A percentile compares a stretch with the other conserved stretches of the same genome.
Conservation (phyloP, 78 protist genomes). For the Dictyostelium firmibasis region DNA sequence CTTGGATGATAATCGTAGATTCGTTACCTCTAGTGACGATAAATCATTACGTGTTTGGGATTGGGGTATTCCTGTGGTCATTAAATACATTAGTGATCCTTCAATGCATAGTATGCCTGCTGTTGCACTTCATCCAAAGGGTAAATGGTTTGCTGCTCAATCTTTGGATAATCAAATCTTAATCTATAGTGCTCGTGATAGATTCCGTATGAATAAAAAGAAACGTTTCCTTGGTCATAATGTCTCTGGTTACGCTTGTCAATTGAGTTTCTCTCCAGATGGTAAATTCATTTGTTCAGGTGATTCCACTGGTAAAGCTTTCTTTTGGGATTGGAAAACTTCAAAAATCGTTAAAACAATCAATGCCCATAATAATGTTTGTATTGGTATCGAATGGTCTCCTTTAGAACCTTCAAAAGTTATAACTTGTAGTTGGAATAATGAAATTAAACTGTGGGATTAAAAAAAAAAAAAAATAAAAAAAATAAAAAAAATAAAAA, state of each 20-base stretch:
- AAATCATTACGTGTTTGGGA: constrained; percentile 98
- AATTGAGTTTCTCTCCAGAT: constrained; percentile 94
- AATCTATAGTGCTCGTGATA: constrained; percentile 81
- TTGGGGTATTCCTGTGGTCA: constrained; percentile 94
- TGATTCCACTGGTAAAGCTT: constrained; percentile 93
- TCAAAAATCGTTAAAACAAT: constrained; percentile 82
- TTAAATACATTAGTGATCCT: constrained; percentile 91
- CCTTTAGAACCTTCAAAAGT: constrained; percentile 92
- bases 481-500: neutral
- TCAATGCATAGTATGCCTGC: constrained; percentile 90
- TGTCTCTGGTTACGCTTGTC: constrained; percentile 96
- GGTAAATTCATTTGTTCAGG: constrained; percentile 92
- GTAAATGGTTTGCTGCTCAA: constrained; percentile 90
- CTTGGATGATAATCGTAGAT: constrained; percentile 86
- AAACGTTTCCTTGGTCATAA: constrained; percentile 94
- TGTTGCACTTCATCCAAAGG: constrained; percentile 91
- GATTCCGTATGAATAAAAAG: constrained; percentile 86
- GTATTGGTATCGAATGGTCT: constrained; percentile 92
- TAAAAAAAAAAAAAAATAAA: neutral
- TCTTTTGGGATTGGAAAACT: constrained; percentile 97
- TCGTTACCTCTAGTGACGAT: constrained; percentile 95
- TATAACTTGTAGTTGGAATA: constrained; percentile 96
- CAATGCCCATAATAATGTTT: constrained; percentile 90
- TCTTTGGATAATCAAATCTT: constrained; percentile 96
- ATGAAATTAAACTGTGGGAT: constrained; percentile 89